Percentiles rank a stretch among this genome's conserved stretches.
phyloP scores from a whole-genome alignment of 192 early-diverging fungal genomes.

The Phycomyces blakesleeanus region DNA sequence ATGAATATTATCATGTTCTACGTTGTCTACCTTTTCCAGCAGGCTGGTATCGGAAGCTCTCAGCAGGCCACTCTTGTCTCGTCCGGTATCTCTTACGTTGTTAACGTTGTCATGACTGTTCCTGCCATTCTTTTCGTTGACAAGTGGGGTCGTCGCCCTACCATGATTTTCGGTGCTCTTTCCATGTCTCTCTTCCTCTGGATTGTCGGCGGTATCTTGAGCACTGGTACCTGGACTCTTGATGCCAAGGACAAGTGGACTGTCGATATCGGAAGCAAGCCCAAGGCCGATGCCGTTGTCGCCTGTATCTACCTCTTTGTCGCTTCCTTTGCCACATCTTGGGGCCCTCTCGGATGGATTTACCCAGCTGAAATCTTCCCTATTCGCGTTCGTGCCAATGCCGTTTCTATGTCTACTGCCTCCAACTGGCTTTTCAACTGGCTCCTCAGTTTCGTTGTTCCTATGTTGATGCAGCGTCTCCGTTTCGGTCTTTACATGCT shows the following conservation, averaged over 20 bases:
- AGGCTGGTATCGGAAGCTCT: conserved; percentile 39
- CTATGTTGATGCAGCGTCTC: conserved; percentile 64
- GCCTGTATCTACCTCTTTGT: conserved; percentile 81
- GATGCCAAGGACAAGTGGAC: conserved; percentile 20
- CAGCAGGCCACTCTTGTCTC: conserved; percentile 48
- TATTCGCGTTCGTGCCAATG: conserved; percentile 83
- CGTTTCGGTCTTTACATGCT: conserved; percentile 67
- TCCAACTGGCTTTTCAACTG: conserved; percentile 93
- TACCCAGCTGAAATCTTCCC: conserved; percentile 93
- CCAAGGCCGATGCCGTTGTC: conserved; percentile 48
- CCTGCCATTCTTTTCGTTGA: conserved; percentile 86
- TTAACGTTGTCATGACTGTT: conserved; percentile 83
- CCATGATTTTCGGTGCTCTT: conserved; percentile 71
- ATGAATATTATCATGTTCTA: conserved; percentile 89
- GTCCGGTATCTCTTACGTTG: conserved; percentile 69
- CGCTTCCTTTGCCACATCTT: conserved; percentile 78
- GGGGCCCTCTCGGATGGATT: conserved; percentile 92
- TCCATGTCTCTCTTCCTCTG: conserved; percentile 65
- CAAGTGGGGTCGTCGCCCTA: conserved; percentile 76
- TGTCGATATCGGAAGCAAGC: conserved; percentile 34
- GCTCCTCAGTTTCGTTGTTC: conserved; percentile 69
- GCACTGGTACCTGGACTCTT: conserved; percentile 26
- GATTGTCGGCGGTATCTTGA: conserved; percentile 60
- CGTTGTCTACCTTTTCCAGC: conserved; percentile 58
- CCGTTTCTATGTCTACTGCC: conserved; percentile 75